These are phyloP conservation scores for Aspergillus steynii DNA, from an alignment of 495 filamentous ascomycete species.

Conservation along the genomic window DNA sequence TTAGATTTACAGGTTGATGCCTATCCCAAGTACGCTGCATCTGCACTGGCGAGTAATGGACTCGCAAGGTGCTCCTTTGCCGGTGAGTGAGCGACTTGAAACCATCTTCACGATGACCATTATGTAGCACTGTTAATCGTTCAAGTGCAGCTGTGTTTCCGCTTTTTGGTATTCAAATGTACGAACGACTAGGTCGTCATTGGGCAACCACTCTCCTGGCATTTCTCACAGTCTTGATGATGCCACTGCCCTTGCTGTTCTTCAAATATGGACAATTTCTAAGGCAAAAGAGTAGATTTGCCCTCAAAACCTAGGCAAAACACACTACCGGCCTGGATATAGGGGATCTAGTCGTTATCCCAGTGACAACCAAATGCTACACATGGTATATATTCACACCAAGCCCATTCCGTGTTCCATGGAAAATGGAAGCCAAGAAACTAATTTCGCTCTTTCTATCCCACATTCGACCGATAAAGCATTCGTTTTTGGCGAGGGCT, in stretches of 20 bases:
- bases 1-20: slow-evolving; percentile 47
- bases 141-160: slow-evolving; percentile 52
- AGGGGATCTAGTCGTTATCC: no score
- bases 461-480: neutral
- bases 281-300: slow-evolving; percentile 35
- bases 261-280: slow-evolving; percentile 38
- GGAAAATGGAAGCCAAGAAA: neutral
- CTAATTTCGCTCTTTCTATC: neutral
- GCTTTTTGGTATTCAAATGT: slow-evolving; percentile 53
- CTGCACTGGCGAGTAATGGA: slow-evolving; percentile 76
- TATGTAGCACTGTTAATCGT: neutral
- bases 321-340: no score
- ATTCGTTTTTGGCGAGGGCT: no score
- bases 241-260: slow-evolving; percentile 55
- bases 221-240: slow-evolving; percentile 60
- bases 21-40: slow-evolving; percentile 80
- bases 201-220: slow-evolving; percentile 66
- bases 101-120: neutral
- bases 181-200: slow-evolving; percentile 59
- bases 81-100: neutral
- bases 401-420: no score
- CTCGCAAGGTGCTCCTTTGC: slow-evolving; percentile 72
- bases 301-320: slow-evolving; percentile 7
- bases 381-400: no score
- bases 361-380: no score